Base-by-base conservation (phyloP, 345 rosid species). In the Citrus hindsii region DNA sequence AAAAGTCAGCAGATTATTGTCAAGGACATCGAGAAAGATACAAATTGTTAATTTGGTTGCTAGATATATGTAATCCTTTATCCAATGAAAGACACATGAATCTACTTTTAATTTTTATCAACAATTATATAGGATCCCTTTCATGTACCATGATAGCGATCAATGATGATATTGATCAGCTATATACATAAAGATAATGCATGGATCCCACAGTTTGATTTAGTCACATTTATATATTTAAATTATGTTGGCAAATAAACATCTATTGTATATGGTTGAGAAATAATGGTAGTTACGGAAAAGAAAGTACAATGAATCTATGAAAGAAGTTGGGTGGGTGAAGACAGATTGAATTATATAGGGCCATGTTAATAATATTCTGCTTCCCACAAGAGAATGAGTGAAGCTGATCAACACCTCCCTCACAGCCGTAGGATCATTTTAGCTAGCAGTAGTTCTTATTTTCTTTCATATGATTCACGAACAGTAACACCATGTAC, bases 1-100 rank as follows among this genome's bases (percentile, higher is more conserved):
- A 38, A 69, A 68, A 33, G 69, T 66, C 69, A 35, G 25, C 69
- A 71, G 37, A 51, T 71, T 56, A 72, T 72, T 56, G 27, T 48
- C 51, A 71, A 73, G 22, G 33, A 73, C 53, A 59, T 35, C 8
- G 18, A 59, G n/a, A 73, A 71, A 59, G 35, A 38, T 74, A 40
- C 59, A 60, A 74, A 18, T 42, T 27, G 59, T 40, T 46, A 13
- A 46, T 46, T 74, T 40, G 58, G 58, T 61, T 27, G 46, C 16
- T 58, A 13, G 14, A 37, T 4, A 21, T 67, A 25, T 67, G 40
- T 22, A 35, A 21, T 22, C 9, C 10, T 67, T 21, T 67, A 33
- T 14, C 67, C 35, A 63, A 16, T 63, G 37, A 28, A 63, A 63
- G 32, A 28, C 67, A 28, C 37, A 63, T 28, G 32, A 28, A 30